phyloP scores from a whole-genome alignment of 805 yeast species.

The Candida sphagnicola region DNA sequence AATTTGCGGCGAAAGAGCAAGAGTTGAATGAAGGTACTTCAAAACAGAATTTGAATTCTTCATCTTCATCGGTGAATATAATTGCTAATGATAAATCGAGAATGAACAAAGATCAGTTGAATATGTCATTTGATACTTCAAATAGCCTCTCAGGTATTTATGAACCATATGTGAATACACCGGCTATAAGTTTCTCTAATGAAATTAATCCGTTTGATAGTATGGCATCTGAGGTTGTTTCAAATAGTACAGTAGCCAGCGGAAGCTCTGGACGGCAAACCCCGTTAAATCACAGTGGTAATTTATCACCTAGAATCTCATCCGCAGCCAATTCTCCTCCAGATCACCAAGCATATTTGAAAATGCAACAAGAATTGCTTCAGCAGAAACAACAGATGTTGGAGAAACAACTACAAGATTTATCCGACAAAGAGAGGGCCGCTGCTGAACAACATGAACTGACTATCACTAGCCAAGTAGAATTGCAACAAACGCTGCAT shows the following conservation, averaged over 20 bases:
- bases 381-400: conserved; percentile 8
- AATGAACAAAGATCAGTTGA: conserved; percentile 4
- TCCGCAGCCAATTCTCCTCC: conserved; percentile 10
- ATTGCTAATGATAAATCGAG: background rate
- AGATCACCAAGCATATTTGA: conserved; percentile 34
- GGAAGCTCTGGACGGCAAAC: background rate
- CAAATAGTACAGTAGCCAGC: background rate
- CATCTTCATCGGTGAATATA: background rate
- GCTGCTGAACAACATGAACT: background rate
- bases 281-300: conserved; percentile 1
- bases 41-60: background rate
- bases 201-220: conserved; percentile 38
- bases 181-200: conserved; percentile 20
- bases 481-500: too few species aligned
- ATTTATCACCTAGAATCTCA: conserved; percentile 10
- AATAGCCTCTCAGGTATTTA: conserved; percentile 31
- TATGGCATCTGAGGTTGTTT: conserved; percentile 4
- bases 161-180: conserved; percentile 35
- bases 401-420: conserved; percentile 1
- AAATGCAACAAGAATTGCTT: conserved; percentile 34
- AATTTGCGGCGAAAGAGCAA: conserved; percentile 23
- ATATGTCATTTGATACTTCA: conserved; percentile 3
- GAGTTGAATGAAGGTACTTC: background rate
- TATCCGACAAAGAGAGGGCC: background rate
- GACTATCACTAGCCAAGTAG: too few species aligned